Base-by-base conservation (phyloP, 208 protist genomes). In the Wallacemonas collosoma region DNA sequence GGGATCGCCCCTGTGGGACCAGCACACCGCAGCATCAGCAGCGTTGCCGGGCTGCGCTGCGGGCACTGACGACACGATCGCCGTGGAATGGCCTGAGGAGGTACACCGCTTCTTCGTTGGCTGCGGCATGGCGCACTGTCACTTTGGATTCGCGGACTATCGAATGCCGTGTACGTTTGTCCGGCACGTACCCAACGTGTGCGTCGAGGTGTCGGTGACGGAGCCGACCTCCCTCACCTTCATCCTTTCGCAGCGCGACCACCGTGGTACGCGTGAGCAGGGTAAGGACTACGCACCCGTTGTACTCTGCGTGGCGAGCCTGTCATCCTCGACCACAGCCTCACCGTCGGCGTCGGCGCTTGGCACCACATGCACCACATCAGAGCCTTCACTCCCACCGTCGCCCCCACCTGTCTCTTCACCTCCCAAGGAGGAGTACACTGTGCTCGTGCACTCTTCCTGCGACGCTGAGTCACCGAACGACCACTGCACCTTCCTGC, bases 241-340 rank as follows among this genome's bases (percentile, higher is more conserved):
- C 51, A 81, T 82, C 47, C 73, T 93, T n/a, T 87, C 80, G 11
- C 81, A 89, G 55, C 70, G 55, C 7, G 86, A 91, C 66, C 75
- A 77, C 57, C 68, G 76, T 17, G 80, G 78, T 36, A 86, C 81
- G 14, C 54, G 64, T 14, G 76, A 76, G 14, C 38, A 71, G n/a
- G 41, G 51, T 6, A 39, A 56, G 55, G 80, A 91, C 50, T 88
- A 91, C 69, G 77, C 80, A 17, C 76, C 82, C 6, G 69, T 91
- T 38, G 79, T 88, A 78, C 74, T 91, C 35, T 81, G 70, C 73
- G 66, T 91, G 44, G 74, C 80, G 4, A 68, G 71, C 38, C 26
- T 26, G 26, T 26, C 26, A 26, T 26, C 26, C 26, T 26, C 26
- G 26, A 26, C 26, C 26, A 1, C 26, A 26, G 50, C 67, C 61